Evolutionary conservation across 192 early-diverging fungal genomes (phyloP).

Genomic region (Podila epicladia): DNA sequence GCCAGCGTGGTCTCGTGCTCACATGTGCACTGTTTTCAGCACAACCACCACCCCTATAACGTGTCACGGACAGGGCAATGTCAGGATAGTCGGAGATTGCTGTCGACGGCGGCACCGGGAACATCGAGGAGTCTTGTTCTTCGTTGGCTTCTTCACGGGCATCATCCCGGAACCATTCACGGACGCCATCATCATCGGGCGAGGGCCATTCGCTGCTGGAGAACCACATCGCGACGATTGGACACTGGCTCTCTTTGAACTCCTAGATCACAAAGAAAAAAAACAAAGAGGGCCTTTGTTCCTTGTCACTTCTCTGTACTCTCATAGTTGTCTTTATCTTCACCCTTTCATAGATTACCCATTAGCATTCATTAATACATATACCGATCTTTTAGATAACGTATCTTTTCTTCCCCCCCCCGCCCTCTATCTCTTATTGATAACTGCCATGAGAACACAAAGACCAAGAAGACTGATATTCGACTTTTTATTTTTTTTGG

Average conservation of each 20-base stretch:
- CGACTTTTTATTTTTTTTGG: conserved; percentile 18
- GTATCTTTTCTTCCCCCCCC: too few species aligned
- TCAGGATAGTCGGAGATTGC: neutral
- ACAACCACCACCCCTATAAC: neutral
- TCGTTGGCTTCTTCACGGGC: neutral
- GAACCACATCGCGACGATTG: conserved; percentile 32
- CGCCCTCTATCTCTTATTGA: too few species aligned
- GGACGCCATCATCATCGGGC: neutral
- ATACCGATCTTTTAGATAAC: too few species aligned
- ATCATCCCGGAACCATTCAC: neutral
- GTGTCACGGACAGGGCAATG: conserved; percentile 4
- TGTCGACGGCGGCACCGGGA: too few species aligned
- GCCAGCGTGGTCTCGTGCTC: conserved; percentile 12
- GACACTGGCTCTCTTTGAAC: conserved; percentile 32
- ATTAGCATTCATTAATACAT: too few species aligned
- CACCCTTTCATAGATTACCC: neutral
- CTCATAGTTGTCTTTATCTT: neutral
- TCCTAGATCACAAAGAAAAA: neutral
- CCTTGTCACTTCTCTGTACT: neutral
- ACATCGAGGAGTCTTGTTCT: neutral
- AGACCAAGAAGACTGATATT: conserved; percentile 3
- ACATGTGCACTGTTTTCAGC: conserved; percentile 28
- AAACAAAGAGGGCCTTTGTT: neutral
- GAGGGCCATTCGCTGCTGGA: conserved; percentile 38
- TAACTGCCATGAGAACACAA: too few species aligned